Percentiles rank a stretch among this genome's conserved stretches.
These are phyloP conservation scores for Leptodontidium sp. DNA, from an alignment of 2,329 filamentous ascomycete genomes.

Conservation along the genomic window DNA sequence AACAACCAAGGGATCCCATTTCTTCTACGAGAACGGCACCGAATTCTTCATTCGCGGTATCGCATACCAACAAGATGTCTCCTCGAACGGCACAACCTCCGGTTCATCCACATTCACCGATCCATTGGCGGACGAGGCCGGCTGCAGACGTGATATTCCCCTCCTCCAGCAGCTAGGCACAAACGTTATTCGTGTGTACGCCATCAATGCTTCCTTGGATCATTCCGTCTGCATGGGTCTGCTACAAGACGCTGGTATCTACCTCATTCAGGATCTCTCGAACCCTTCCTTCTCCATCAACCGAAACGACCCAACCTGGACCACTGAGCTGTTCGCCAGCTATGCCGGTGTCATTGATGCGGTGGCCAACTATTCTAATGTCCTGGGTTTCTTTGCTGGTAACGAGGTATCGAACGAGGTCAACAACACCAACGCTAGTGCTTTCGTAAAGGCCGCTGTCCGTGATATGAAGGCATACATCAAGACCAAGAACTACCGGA, in stretches of 20 bases:
- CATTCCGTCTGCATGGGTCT: constrained; percentile 87
- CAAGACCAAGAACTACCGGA: constrained; percentile 76
- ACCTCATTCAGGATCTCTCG: constrained; percentile 90
- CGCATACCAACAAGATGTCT: constrained; percentile 88
- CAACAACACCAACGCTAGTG: constrained; percentile 89
- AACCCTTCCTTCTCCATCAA: constrained; percentile 86
- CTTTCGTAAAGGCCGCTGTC: constrained; percentile 97
- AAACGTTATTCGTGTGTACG: constrained; percentile 96
- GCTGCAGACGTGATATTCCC: constrained; percentile 87
- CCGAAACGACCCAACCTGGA: constrained; percentile 81
- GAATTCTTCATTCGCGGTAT: constrained; percentile 96
- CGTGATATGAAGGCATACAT: constrained; percentile 97
- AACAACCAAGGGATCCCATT: constrained; percentile 45
- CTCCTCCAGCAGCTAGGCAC: constrained; percentile 80
- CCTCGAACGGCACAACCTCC: constrained; percentile 60
- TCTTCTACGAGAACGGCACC: constrained; percentile 63
- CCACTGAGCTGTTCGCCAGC: constrained; percentile 76
- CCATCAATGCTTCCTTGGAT: constrained; percentile 80
- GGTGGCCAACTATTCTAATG: constrained; percentile 85
- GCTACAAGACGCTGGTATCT: constrained; percentile 87
- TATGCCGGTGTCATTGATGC: constrained; percentile 87
- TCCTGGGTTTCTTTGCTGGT: constrained; percentile 96
- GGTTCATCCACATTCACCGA: constrained; percentile 72
- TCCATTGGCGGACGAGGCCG: constrained; percentile 75
- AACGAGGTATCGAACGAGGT: constrained; percentile 94